Evolutionary conservation across 1,284 basidiomycete genomes (phyloP), one percentile per base, ranked within the genome.

Genomic region (Ustanciosporium gigantosporum): DNA sequence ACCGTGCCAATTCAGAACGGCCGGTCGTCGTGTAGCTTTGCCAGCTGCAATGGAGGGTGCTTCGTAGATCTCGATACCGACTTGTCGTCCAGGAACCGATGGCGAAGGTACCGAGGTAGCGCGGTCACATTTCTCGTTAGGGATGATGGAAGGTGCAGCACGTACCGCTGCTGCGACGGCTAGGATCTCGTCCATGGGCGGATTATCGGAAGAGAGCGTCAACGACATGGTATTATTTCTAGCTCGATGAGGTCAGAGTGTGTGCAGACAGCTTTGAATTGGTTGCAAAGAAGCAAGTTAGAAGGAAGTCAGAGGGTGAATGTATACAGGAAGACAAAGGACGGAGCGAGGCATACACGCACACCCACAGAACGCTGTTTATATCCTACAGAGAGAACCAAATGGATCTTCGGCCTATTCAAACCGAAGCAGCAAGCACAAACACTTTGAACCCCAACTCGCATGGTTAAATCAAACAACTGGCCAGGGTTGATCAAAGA

Each of bases 1-100:
- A 1, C 60, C 60, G 37, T 64, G 60, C 60, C 60, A 64, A 31
- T 39, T 53, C n/a, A 64, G n/a, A 13, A 64, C 25, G 6, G 52
- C 60, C 3, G 60, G 41, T 17, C 60, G 37, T 15, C n/a, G 31
- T 3, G 40, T 31, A 5, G n/a, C 6, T 19, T 35, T 35, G 32
- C 32, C 32, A 13, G 8, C 11, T 20, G 37, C 25, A 2, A 48
- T 16, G 3, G 17, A 17, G 4, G 41, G 22, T 1, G 52, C 47
- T 14, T 51, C 39, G 36, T 48, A 57, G 27, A 62, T 40, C 23
- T 39, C 43, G 8, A 62, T 37, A 31, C 40, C 41, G 11, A 62
- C 36, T 3, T 51, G 21, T 7, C 59, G 59, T 2, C 36, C 36
- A 5, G 32, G 23, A 9, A 32, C 16, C n/a, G 37, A 34, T 6